Percentiles rank a stretch among this genome's conserved stretches.
Conservation (phyloP, 2,329 filamentous ascomycete genomes). For the Truncatella angustata region DNA sequence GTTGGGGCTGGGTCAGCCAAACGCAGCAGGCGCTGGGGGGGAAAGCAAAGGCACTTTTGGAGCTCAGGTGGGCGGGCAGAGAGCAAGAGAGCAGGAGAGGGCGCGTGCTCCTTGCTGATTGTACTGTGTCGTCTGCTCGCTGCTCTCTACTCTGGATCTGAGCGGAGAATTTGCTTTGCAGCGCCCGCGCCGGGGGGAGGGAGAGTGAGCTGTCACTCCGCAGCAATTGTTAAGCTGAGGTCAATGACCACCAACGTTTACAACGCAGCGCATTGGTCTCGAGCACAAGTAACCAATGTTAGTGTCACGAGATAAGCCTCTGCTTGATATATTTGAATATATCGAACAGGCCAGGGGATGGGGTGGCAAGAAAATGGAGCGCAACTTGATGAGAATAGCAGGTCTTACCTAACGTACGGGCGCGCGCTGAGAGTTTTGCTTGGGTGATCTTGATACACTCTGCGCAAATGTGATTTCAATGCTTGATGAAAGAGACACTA, state of each 20-base stretch:
- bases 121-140: background rate
- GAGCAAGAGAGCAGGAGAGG: background rate
- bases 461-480: slow-evolving; percentile 10
- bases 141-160: background rate
- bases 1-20: slow-evolving; percentile 12
- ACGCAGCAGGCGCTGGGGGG: slow-evolving; percentile 4
- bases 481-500: slow-evolving; percentile 8
- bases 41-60: background rate
- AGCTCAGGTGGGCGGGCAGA: background rate
- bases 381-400: slow-evolving; percentile 12
- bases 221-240: slow-evolving; percentile 5
- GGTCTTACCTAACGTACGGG: slow-evolving; percentile 25
- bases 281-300: slow-evolving; percentile 14
- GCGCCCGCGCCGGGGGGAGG: slow-evolving; percentile 4
- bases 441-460: slow-evolving; percentile 10
- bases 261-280: slow-evolving; percentile 16
- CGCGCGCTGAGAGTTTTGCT: slow-evolving; percentile 19
- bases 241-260: background rate
- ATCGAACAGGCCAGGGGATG: slow-evolving; percentile 14
- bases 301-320: slow-evolving; percentile 25
- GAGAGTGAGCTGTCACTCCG: slow-evolving; percentile 1
- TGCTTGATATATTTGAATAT: slow-evolving; percentile 21
- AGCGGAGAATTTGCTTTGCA: slow-evolving; percentile 9
- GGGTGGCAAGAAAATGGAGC: slow-evolving; percentile 16
- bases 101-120: background rate